Percentiles rank a stretch among this genome's conserved stretches.
These are phyloP conservation scores for Wickerhamiella dianesei DNA, from an alignment of 805 yeast genomes.

Conservation along the genomic window DNA sequence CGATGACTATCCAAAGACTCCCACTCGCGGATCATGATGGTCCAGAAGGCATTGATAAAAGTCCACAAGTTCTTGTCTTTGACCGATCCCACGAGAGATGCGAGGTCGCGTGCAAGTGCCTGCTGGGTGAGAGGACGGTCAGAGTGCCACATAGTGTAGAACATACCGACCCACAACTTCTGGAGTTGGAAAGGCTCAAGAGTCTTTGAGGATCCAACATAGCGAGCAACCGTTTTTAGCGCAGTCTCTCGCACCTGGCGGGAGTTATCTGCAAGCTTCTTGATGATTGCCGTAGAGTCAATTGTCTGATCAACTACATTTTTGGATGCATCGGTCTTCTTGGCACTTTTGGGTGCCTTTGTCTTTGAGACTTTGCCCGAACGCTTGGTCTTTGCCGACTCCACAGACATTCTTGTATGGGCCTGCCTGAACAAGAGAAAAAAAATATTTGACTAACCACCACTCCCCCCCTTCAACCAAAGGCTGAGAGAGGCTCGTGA, in stretches of 20 bases:
- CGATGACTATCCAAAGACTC: conserved; percentile 66
- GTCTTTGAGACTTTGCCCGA: background rate
- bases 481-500: background rate
- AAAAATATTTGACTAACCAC: background rate
- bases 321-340: background rate
- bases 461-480: too few relatives aligned
- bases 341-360: background rate
- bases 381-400: background rate
- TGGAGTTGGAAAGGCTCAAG: conserved; percentile 43
- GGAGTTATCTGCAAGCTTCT: conserved; percentile 15
- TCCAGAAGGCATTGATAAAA: conserved; percentile 72
- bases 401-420: background rate
- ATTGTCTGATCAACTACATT: background rate
- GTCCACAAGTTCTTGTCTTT: conserved; percentile 29
- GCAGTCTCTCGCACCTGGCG: conserved; percentile 65
- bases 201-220: conserved; percentile 33
- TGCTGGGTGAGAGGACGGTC: conserved; percentile 92
- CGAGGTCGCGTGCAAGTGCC: conserved; percentile 59
- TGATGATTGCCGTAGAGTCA: conserved; percentile 5
- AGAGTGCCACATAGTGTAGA: conserved; percentile 90
- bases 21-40: conserved; percentile 70
- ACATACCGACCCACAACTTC: conserved; percentile 93
- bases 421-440: background rate
- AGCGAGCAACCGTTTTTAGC: conserved; percentile 46
- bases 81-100: conserved; percentile 32